phyloP scores from a whole-genome alignment of 352 stramenopile genomes.

The Phytophthora multivora region DNA sequence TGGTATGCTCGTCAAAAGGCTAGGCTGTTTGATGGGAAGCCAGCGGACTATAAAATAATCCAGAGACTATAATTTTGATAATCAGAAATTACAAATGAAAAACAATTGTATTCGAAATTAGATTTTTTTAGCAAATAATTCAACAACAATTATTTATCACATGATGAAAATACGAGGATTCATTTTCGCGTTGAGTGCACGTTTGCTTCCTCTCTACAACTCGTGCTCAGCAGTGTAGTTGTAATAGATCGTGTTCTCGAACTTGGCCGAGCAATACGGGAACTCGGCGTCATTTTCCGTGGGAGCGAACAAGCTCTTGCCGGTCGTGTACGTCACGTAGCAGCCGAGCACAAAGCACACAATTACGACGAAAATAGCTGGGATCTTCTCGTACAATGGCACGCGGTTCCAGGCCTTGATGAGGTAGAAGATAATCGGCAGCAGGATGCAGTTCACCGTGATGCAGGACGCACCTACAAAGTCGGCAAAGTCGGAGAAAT shows the following conservation, averaged over 20 bases:
- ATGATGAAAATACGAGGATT: too few relatives aligned
- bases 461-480: conserved; percentile 26
- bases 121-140: too few relatives aligned
- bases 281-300: conserved; percentile 25
- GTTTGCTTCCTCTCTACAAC: conserved; percentile 3
- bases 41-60: too few relatives aligned
- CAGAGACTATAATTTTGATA: too few relatives aligned
- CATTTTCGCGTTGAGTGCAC: not conserved
- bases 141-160: too few relatives aligned
- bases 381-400: conserved; percentile 27
- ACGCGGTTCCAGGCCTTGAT: conserved; percentile 24
- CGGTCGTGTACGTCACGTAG: conserved; percentile 30
- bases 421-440: conserved; percentile 29
- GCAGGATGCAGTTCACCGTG: conserved; percentile 29
- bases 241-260: conserved; percentile 25
- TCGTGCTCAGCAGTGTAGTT: conserved; percentile 28
- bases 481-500: conserved; percentile 27
- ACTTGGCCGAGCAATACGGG: conserved; percentile 20
- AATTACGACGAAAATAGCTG: conserved; percentile 22
- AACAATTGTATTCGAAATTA: too few relatives aligned
- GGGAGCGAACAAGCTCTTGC: conserved; percentile 23
- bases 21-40: too few relatives aligned
- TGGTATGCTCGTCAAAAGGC: too few relatives aligned
- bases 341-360: conserved; percentile 29
- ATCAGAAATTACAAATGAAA: too few relatives aligned